phyloP scores from a whole-genome alignment of 495 filamentous ascomycete species.

The Jackrogersella multiformis region DNA sequence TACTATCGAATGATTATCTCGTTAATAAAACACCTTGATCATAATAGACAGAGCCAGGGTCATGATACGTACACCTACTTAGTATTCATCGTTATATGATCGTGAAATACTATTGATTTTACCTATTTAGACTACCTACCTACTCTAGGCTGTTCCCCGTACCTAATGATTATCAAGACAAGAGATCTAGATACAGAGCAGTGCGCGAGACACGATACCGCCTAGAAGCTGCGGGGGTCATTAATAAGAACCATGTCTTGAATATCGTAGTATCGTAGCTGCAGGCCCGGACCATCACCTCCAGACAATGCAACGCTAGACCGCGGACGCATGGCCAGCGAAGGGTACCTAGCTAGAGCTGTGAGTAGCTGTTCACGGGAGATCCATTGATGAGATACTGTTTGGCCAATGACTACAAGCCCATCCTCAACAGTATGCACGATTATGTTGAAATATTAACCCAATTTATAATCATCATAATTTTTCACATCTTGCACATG shows the following conservation, averaged over 20 bases:
- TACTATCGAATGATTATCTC: conserved; percentile 34
- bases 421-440: conserved; percentile 28
- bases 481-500: not conserved
- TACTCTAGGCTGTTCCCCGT: no score
- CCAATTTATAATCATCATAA: not conserved
- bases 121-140: no score
- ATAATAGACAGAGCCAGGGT: no score
- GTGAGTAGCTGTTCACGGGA: no score
- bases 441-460: conserved; percentile 26
- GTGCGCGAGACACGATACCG: conserved; percentile 10
- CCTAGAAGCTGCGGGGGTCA: conserved; percentile 26
- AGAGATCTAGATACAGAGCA: conserved; percentile 15
- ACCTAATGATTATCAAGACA: no score
- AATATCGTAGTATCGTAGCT: not conserved
- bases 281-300: conserved; percentile 39
- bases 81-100: no score
- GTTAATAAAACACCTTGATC: conserved; percentile 16
- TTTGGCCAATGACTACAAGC: conserved; percentile 10
- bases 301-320: conserved; percentile 38
- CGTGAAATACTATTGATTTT: no score
- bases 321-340: conserved; percentile 22
- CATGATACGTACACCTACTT: no score
- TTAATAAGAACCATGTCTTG: conserved; percentile 26
- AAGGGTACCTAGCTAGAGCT: conserved; percentile 23
- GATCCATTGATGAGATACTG: conserved; percentile 7